Base-by-base conservation (phyloP, 495 filamentous ascomycete species). In the Penicillium lagena region DNA sequence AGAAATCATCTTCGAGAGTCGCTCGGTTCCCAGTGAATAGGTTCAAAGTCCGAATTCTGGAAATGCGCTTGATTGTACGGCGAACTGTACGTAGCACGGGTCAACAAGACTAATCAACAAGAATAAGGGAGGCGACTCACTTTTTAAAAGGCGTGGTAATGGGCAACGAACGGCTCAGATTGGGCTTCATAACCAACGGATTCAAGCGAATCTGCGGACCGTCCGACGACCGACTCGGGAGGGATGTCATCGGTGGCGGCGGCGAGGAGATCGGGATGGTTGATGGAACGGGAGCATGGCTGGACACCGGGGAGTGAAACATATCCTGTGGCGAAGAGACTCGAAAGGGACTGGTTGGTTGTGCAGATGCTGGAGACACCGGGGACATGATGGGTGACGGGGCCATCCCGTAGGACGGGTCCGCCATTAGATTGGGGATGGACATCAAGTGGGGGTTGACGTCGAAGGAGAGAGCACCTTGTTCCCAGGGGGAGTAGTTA, bases 51-150 rank as follows among this genome's bases (percentile, higher is more conserved):
- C 42, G 82, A 74, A 55, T 90, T 91, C 50, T 85, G 82, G 64
- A 85, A 91, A 64, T 94, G 88, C 2, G 86, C 86, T 39, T 81
- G 80, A 52, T 90, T 90, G 64, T 86, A 90, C 17, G 87, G 83
- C 17, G 71, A 75, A 50, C 78, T 83, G 71, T 71, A 48, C 77
- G 76, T 7, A 72, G 71, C 35, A 72, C 70, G 45, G 78, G 80
- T 50, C 75, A 71, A 47, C 71, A 73, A 9, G 67, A 36, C 50
- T 50, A 12, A 47, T 52, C 2, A 49, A 36, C 35, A 59, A n/a
- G 17, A 33, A 12, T 28, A 12, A 8, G 3, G 9, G 12, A 12
- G 2, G 30, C 14, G 30, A 44, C 56, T 61, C 46, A 72, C 67
- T 71, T 73, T 45, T 71, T 75, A 38, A 73, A 72, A 4, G 68